Conservation (phyloP, 2,329 filamentous ascomycete genomes). For the Nothophoma quercina region DNA sequence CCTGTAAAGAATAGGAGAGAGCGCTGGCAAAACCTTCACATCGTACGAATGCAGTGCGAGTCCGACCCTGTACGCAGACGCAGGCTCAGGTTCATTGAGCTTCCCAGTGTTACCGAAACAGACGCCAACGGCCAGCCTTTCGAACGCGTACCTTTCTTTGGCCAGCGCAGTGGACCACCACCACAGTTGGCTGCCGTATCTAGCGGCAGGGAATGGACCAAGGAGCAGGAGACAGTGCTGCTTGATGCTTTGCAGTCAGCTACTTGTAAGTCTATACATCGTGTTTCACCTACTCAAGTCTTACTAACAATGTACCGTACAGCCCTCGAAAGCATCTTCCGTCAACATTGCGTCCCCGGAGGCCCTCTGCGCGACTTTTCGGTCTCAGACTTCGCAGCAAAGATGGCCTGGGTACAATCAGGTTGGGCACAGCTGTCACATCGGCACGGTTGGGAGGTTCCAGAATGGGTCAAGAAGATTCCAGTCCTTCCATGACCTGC, state of each 20-base stretch:
- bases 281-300: neutral
- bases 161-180: slow-evolving; percentile 36
- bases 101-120: slow-evolving; percentile 31
- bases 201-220: slow-evolving; percentile 39
- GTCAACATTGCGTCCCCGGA: slow-evolving; percentile 31
- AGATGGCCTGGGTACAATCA: slow-evolving; percentile 24
- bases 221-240: slow-evolving; percentile 43
- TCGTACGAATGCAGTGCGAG: slow-evolving; percentile 37
- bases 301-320: slow-evolving; percentile 1
- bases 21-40: slow-evolving; percentile 43
- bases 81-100: slow-evolving; percentile 18
- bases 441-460: slow-evolving; percentile 30
- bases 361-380: slow-evolving; percentile 37
- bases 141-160: slow-evolving; percentile 50
- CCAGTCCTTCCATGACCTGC: slow-evolving; percentile 28
- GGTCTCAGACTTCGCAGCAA: slow-evolving; percentile 29
- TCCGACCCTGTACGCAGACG: slow-evolving; percentile 22
- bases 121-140: slow-evolving; percentile 53
- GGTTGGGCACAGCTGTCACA: slow-evolving; percentile 22
- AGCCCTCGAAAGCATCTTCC: slow-evolving; percentile 43
- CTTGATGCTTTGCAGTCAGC: slow-evolving; percentile 38
- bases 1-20: slow-evolving; percentile 16
- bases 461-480: slow-evolving; percentile 39
- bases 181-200: slow-evolving; percentile 15
- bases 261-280: slow-evolving; percentile 29